Conservation (phyloP, 345 rosid genomes). For the Melaleuca quinquenervia region DNA sequence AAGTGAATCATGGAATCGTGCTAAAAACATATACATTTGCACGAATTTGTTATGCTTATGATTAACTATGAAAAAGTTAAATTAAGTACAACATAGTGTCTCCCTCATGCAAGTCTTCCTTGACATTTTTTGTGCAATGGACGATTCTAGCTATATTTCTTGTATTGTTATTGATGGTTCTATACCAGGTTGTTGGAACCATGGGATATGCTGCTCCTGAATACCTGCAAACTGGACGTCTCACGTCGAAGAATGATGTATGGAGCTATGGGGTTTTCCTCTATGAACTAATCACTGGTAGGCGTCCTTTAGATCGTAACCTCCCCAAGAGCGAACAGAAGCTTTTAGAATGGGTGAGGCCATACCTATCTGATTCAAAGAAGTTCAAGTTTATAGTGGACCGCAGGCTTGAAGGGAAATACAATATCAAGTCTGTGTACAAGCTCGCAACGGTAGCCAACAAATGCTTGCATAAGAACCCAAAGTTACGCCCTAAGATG, state of each 20-base stretch:
- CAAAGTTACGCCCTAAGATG: conserved; percentile 84
- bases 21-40: background rate
- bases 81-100: background rate
- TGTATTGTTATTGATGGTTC: background rate
- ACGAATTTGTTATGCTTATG: background rate
- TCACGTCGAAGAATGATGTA: conserved; percentile 75
- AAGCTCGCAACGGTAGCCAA: conserved; percentile 65
- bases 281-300: conserved; percentile 81
- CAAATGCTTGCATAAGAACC: conserved; percentile 56
- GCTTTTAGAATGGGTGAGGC: conserved; percentile 81
- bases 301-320: conserved; percentile 70
- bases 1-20: background rate
- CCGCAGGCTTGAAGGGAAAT: conserved; percentile 55
- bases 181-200: conserved; percentile 76
- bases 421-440: conserved; percentile 32
- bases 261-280: conserved; percentile 96
- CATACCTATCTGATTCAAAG: conserved; percentile 47
- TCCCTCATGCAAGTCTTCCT: background rate
- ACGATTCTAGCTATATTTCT: background rate
- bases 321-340: conserved; percentile 77
- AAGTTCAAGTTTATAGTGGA: conserved; percentile 53
- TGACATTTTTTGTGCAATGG: background rate
- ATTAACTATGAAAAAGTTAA: background rate
- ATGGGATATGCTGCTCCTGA: conserved; percentile 95
- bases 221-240: conserved; percentile 72